Conservation (phyloP, 2,329 filamentous ascomycete species). For the Endothia cerciana region DNA sequence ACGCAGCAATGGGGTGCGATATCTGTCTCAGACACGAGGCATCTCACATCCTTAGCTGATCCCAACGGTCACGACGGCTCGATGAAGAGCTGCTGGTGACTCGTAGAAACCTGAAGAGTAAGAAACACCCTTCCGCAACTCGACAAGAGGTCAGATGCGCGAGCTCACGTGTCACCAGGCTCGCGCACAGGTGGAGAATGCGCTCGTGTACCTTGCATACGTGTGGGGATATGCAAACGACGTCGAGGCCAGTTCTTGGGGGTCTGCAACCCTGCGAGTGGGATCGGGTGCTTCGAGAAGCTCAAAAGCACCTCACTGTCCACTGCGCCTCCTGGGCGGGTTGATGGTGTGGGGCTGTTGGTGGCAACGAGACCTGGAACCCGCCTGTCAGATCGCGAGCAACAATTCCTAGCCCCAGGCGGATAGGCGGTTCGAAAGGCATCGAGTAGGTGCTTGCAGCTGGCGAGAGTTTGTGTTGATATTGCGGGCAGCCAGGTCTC, state of each 20-base stretch:
- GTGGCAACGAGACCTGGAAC: background rate
- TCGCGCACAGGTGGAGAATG: slow-evolving; percentile 5
- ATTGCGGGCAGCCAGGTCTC: too few relatives aligned
- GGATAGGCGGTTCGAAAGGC: too few relatives aligned
- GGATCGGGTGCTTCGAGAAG: background rate
- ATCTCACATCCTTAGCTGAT: background rate
- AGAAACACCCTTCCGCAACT: background rate
- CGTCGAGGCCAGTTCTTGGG: too few relatives aligned
- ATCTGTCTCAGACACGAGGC: background rate
- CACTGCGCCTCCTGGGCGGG: background rate
- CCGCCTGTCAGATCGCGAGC: background rate
- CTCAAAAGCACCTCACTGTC: background rate
- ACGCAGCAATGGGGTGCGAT: slow-evolving; percentile 1
- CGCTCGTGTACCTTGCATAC: slow-evolving; percentile 25
- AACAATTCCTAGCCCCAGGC: too few relatives aligned
- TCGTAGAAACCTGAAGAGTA: background rate
- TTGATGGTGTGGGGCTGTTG: background rate
- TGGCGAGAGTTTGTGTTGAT: too few relatives aligned
- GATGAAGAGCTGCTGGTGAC: background rate
- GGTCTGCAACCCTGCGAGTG: background rate
- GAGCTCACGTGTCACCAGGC: slow-evolving; percentile 2
- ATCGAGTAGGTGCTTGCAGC: too few relatives aligned
- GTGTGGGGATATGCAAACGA: background rate
- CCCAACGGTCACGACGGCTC: background rate
- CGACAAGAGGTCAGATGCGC: background rate